phyloP scores from a whole-genome alignment of 2,329 filamentous ascomycete species.

The Metarhizium rileyi region DNA sequence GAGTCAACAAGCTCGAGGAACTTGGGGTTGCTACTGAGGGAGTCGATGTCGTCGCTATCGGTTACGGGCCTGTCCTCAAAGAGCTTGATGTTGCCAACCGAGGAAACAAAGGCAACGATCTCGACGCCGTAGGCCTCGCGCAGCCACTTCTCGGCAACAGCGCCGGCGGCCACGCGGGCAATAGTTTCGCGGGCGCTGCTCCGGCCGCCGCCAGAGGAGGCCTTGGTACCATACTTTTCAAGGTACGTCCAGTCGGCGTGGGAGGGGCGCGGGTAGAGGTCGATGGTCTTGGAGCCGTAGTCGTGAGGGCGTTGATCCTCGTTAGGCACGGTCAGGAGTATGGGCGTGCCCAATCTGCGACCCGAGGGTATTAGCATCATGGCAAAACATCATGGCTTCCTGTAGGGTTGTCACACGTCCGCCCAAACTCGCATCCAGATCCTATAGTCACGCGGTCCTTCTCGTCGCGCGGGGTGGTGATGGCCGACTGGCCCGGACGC shows the following conservation, averaged over 20 bases:
- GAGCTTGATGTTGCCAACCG: slow-evolving; percentile 54
- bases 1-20: slow-evolving; percentile 66
- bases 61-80: slow-evolving; percentile 14
- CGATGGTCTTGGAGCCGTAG: slow-evolving; percentile 84
- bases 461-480: slow-evolving; percentile 89
- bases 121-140: slow-evolving; percentile 71
- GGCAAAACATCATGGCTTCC: slow-evolving; percentile 10
- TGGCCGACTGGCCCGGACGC: slow-evolving; percentile 77
- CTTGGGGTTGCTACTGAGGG: slow-evolving; percentile 66
- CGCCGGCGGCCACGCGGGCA: slow-evolving; percentile 80
- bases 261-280: slow-evolving; percentile 79
- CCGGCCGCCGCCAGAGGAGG: slow-evolving; percentile 79
- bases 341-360: slow-evolving; percentile 64
- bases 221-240: slow-evolving; percentile 93
- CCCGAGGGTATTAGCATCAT: slow-evolving; percentile 12
- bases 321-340: slow-evolving; percentile 78
- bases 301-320: slow-evolving; percentile 89
- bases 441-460: slow-evolving; percentile 88
- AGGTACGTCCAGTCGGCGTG: slow-evolving; percentile 97
- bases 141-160: slow-evolving; percentile 90
- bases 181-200: slow-evolving; percentile 94
- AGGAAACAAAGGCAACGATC: slow-evolving; percentile 84
- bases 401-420: slow-evolving; percentile 41
- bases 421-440: slow-evolving; percentile 81
- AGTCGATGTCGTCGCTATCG: slow-evolving; percentile 5